Conservation (phyloP, 1,284 basidiomycete genomes). For the Irpex sp. region DNA sequence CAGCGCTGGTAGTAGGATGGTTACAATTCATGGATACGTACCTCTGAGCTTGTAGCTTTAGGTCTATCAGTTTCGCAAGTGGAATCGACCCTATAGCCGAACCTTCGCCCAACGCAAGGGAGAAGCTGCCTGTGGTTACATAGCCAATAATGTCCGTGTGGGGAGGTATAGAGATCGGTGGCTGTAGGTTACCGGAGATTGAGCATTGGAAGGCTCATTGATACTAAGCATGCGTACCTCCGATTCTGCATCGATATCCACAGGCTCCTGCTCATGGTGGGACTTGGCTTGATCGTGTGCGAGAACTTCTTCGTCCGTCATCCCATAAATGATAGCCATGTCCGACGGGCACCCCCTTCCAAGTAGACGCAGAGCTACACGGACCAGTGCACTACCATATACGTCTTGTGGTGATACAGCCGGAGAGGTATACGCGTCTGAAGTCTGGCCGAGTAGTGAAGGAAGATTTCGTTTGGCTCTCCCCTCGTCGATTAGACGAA, state of each 20-base stretch:
- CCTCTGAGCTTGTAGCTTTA: conserved; percentile 49
- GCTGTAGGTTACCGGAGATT: conserved; percentile 34
- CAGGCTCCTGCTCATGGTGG: conserved; percentile 20
- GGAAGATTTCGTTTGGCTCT: conserved; percentile 42
- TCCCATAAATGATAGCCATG: conserved; percentile 62
- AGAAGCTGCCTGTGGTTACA: conserved; percentile 75
- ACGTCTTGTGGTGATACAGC: conserved; percentile 32
- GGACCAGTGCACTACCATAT: conserved; percentile 55
- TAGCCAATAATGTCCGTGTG: conserved; percentile 62
- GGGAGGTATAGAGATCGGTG: conserved; percentile 37
- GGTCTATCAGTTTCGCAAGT: conserved; percentile 45
- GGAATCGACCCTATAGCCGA: conserved; percentile 70
- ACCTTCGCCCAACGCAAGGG: conserved; percentile 69
- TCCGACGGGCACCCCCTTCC: conserved; percentile 71
- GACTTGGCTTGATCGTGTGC: conserved; percentile 33
- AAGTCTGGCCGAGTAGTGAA: conserved; percentile 4
- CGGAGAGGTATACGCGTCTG: conserved; percentile 8
- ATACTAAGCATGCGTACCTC: too few species aligned
- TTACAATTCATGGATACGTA: conserved; percentile 16
- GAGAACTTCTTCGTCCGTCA: conserved; percentile 45
- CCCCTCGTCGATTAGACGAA: conserved; percentile 51
- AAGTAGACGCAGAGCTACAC: conserved; percentile 54
- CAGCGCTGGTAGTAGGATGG: conserved; percentile 10
- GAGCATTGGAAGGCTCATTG: too few species aligned
- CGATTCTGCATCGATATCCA: conserved; percentile 30